Percentiles rank a stretch among this genome's conserved stretches.
phyloP scores from a whole-genome alignment of 768 basidiomycete species.

The Boletus barrowsii region DNA sequence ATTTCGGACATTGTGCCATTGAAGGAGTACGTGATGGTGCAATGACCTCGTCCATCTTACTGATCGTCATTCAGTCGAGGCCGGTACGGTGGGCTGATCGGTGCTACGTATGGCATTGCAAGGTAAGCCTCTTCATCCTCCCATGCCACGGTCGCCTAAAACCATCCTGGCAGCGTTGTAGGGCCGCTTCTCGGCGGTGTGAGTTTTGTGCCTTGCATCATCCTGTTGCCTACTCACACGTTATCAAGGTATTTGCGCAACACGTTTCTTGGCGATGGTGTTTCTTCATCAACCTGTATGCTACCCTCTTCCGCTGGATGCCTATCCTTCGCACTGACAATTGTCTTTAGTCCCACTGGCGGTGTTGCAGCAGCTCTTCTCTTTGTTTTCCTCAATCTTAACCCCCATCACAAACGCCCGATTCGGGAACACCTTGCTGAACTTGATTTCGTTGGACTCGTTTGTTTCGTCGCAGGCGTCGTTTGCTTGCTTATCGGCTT shows the following conservation, averaged over 20 bases:
- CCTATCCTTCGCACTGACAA: background rate
- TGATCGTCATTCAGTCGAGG: constrained; percentile 52
- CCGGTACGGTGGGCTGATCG: constrained; percentile 70
- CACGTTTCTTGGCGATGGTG: constrained; percentile 84
- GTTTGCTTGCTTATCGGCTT: constrained; percentile 70
- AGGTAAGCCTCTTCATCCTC: constrained; percentile 29
- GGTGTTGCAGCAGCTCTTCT: constrained; percentile 59
- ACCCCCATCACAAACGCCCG: constrained; percentile 61
- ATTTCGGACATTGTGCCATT: constrained; percentile 83
- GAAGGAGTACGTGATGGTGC: constrained; percentile 51
- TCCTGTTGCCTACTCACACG: constrained; percentile 1
- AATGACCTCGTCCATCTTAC: constrained; percentile 9
- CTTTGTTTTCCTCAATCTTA: constrained; percentile 77
- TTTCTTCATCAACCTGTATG: constrained; percentile 74
- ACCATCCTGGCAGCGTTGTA: constrained; percentile 43
- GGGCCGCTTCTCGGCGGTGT: constrained; percentile 84
- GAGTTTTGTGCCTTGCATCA: constrained; percentile 26
- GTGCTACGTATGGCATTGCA: constrained; percentile 75
- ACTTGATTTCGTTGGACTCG: constrained; percentile 71
- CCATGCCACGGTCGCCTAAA: background rate
- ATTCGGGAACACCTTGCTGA: constrained; percentile 56
- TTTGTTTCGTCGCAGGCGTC: constrained; percentile 62
- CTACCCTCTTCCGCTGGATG: background rate
- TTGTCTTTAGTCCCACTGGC: constrained; percentile 60
- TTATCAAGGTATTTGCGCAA: constrained; percentile 56